phyloP scores from a whole-genome alignment of 345 rosid genomes.

The Triadica sebifera region DNA sequence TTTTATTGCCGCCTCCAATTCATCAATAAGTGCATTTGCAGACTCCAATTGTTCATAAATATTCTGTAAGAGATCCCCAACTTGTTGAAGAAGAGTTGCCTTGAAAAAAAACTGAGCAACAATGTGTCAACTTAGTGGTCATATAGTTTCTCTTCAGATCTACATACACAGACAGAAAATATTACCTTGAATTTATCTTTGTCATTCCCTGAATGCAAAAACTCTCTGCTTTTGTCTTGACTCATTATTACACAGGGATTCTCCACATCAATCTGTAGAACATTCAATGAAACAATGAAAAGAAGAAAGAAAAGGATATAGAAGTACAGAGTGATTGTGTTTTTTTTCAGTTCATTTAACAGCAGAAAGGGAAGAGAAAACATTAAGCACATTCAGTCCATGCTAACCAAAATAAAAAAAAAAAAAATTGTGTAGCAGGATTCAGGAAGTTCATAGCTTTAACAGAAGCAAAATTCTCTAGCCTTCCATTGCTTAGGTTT shows the following conservation, averaged over 20 bases:
- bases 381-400: neutral
- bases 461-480: neutral
- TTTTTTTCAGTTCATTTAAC: neutral
- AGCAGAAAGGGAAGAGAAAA: neutral
- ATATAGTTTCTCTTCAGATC: slow-evolving; percentile 12
- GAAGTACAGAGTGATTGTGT: neutral
- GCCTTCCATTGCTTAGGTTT: neutral
- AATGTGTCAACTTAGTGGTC: slow-evolving; percentile 29
- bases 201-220: slow-evolving; percentile 93
- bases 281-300: neutral
- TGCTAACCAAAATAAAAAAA: neutral
- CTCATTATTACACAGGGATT: slow-evolving; percentile 97
- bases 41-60: slow-evolving; percentile 52
- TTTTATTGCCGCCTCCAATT: slow-evolving; percentile 63
- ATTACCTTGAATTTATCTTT: slow-evolving; percentile 91
- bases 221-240: slow-evolving; percentile 98
- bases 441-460: neutral
- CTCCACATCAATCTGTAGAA: slow-evolving; percentile 86
- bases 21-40: slow-evolving; percentile 60
- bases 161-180: neutral
- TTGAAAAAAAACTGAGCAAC: slow-evolving; percentile 78
- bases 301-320: neutral
- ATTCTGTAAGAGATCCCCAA: slow-evolving; percentile 74
- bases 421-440: neutral
- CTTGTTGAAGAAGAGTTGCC: slow-evolving; percentile 97